Evolutionary conservation across 2,329 filamentous ascomycete species (phyloP).

Genomic region (Colletotrichum sp.): DNA sequence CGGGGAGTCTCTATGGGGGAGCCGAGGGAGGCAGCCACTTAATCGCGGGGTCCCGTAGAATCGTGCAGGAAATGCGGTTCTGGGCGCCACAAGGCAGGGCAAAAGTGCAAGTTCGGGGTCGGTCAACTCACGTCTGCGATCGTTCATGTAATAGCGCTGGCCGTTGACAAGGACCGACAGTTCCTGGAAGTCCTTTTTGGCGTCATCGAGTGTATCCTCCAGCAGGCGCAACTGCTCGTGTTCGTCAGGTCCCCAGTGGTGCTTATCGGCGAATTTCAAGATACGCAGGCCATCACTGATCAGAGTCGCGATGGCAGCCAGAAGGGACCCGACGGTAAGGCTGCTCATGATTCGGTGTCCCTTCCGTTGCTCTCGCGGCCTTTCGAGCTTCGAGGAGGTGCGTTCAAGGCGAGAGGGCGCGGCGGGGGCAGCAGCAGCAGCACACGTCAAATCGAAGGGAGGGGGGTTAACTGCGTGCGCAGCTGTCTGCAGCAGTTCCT

Average conservation of each 20-base stretch:
- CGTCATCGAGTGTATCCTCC: constrained; percentile 61
- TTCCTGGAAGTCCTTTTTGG: constrained; percentile 66
- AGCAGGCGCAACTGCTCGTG: constrained; percentile 63
- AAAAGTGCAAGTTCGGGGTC: neutral
- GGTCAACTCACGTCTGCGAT: constrained; percentile 53
- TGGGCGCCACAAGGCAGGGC: neutral
- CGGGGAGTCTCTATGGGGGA: neutral
- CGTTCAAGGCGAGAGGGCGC: neutral
- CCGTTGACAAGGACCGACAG: constrained; percentile 60
- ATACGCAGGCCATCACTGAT: constrained; percentile 59
- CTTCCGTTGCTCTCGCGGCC: constrained; percentile 14
- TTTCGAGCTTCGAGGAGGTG: constrained; percentile 9
- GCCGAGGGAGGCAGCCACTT: neutral
- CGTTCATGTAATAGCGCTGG: constrained; percentile 62
- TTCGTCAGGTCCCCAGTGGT: constrained; percentile 63
- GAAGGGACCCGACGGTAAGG: constrained; percentile 62
- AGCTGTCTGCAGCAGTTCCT: neutral
- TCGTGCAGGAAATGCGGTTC: neutral
- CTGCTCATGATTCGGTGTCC: constrained; percentile 37
- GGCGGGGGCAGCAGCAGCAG: neutral
- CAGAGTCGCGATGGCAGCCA: constrained; percentile 61
- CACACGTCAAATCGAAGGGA: constrained; percentile 2
- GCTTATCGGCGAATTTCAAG: constrained; percentile 62
- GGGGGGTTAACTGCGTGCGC: neutral
- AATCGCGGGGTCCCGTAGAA: neutral